Percentiles rank a stretch among this genome's conserved stretches.
Conservation (phyloP, 139 green algal species). For the Chlorella sp. region DNA sequence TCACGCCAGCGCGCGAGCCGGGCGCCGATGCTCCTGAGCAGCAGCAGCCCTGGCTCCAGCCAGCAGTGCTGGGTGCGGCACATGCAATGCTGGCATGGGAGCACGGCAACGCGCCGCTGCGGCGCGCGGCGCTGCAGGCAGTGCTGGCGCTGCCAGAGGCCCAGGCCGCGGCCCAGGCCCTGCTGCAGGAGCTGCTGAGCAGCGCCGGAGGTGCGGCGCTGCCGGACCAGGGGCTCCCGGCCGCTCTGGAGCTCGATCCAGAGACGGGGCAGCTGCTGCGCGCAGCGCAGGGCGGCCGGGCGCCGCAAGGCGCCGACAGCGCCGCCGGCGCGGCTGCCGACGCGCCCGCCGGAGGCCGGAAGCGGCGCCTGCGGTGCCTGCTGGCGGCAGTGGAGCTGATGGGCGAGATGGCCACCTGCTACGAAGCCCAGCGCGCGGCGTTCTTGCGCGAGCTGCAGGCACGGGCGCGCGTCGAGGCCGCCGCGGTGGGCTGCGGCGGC, state of each 20-base stretch:
- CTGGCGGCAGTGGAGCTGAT: slow-evolving; percentile 12
- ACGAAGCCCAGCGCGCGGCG: slow-evolving; percentile 3
- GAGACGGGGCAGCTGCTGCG: neutral
- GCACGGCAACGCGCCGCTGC: slow-evolving; percentile 2
- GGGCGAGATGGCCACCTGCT: slow-evolving; percentile 21
- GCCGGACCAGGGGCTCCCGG: neutral
- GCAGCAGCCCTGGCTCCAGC: neutral
- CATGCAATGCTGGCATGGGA: neutral
- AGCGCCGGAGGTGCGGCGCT: neutral
- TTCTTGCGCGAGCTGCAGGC: slow-evolving; percentile 23
- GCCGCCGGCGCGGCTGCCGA: neutral
- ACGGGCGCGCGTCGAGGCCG: neutral
- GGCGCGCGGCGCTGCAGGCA: neutral
- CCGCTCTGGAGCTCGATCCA: neutral
- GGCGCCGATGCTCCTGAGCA: neutral
- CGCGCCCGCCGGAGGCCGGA: too few relatives aligned
- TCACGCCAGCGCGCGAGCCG: too few relatives aligned
- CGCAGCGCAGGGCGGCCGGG: neutral
- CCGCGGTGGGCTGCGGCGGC: neutral
- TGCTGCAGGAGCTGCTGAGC: slow-evolving; percentile 3
- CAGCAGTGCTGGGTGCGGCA: too few relatives aligned
- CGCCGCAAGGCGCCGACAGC: neutral
- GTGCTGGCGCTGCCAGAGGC: neutral
- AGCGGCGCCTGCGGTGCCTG: neutral
- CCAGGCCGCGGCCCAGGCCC: neutral